These are phyloP conservation scores for Wallacemonas rigidus DNA, from an alignment of 208 protist genomes.

Conservation along the genomic window DNA sequence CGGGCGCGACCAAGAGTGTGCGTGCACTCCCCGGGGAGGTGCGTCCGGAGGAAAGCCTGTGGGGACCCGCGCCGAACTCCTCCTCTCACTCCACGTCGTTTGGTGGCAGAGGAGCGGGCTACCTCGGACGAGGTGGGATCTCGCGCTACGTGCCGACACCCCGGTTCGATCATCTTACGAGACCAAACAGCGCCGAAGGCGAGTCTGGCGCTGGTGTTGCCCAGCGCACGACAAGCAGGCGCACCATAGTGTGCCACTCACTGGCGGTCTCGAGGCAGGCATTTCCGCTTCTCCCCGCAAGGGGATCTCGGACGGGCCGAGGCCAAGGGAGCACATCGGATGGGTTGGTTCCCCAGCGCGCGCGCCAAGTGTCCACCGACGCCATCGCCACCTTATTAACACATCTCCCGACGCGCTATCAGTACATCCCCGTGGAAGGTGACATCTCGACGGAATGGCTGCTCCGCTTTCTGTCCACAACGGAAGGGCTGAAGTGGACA, in stretches of 20 bases:
- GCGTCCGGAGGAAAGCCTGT: constrained; percentile 29
- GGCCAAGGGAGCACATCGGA: neutral
- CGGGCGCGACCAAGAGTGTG: neutral
- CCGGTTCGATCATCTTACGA: neutral
- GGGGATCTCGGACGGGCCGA: neutral
- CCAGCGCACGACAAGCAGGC: neutral
- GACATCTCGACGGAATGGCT: constrained; percentile 44
- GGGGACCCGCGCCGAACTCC: constrained; percentile 17
- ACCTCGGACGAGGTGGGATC: neutral
- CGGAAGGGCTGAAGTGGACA: constrained; percentile 29
- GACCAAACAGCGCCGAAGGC: neutral
- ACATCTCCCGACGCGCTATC: constrained; percentile 15
- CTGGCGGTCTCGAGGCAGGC: neutral
- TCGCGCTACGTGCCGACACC: neutral
- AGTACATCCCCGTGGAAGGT: constrained; percentile 1
- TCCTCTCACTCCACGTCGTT: neutral
- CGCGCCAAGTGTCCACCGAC: neutral
- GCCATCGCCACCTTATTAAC: neutral
- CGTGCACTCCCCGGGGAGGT: neutral
- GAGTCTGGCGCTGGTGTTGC: neutral
- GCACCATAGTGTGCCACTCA: neutral
- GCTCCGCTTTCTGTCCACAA: constrained; percentile 24
- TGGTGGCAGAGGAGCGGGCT: neutral
- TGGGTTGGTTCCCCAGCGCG: neutral
- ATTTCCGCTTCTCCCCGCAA: neutral